Conservation (phyloP, 2,329 filamentous ascomycete species). For the Mycosphaerelloides madeirae region DNA sequence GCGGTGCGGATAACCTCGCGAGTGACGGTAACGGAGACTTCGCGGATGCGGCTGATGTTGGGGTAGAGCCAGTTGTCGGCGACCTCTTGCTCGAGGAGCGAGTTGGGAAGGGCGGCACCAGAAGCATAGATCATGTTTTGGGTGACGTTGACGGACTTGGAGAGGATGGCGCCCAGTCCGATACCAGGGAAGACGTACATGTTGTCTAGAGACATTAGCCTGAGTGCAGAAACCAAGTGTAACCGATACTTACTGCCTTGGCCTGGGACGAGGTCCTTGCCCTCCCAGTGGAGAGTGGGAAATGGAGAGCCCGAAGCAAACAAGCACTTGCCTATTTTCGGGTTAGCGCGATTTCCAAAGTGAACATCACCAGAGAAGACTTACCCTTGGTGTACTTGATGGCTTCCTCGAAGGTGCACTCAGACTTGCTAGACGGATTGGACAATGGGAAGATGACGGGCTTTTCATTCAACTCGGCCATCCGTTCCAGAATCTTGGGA, state of each 20-base stretch:
- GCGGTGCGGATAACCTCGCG: slow-evolving; percentile 91
- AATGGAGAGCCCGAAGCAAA: slow-evolving; percentile 97
- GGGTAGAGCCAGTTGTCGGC: slow-evolving; percentile 81
- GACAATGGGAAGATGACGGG: slow-evolving; percentile 83
- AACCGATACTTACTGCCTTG: slow-evolving; percentile 45
- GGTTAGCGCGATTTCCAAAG: no score
- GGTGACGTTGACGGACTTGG: slow-evolving; percentile 80
- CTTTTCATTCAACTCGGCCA: slow-evolving; percentile 59
- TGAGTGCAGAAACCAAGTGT: neutral
- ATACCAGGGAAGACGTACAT: slow-evolving; percentile 92
- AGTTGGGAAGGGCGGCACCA: slow-evolving; percentile 71
- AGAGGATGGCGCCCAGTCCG: slow-evolving; percentile 85
- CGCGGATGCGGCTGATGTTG: slow-evolving; percentile 81
- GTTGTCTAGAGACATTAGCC: slow-evolving; percentile 1
- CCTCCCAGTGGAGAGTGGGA: slow-evolving; percentile 53
- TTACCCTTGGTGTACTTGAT: slow-evolving; percentile 71
- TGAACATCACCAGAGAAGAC: no score
- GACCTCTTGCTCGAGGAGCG: slow-evolving; percentile 75
- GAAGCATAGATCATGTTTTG: slow-evolving; percentile 97
- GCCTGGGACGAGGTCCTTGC: slow-evolving; percentile 46
- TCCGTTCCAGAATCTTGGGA: slow-evolving; percentile 68
- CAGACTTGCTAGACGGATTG: slow-evolving; percentile 93
- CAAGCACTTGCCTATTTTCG: slow-evolving; percentile 64
- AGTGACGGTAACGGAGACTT: slow-evolving; percentile 80
- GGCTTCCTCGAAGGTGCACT: slow-evolving; percentile 95